Evolutionary conservation across 306 rosid genomes (phyloP), one percentile per base, ranked within the genome.

Genomic region (Quercus cerris): DNA sequence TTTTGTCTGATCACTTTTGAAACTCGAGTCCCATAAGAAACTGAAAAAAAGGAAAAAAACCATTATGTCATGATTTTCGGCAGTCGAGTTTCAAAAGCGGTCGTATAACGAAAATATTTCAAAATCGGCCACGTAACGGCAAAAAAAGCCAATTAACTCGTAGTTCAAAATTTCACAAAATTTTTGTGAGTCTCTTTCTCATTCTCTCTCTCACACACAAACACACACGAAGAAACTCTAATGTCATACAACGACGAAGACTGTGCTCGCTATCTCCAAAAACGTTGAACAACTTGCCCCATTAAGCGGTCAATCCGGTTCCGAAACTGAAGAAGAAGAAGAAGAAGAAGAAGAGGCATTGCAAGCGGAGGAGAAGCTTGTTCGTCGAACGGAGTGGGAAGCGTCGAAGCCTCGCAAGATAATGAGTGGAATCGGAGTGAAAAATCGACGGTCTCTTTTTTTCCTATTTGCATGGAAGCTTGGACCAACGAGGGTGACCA

Each of bases 401-500:
- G 56, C 73, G 68, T 44, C 17, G 80, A 82, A 12, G 30, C 68
- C 55, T 89, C 91, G 4, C 93, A 89, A 81, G 90, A 82, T 23
- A 83, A 69, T 41, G 91, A 91, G 54, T 83, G 89, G 84, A 86
- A 68, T 59, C 75, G 80, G 84, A 30, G 56, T 51, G 92, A 94
- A 54, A 77, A 54, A 77, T 79, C 19, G 93, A 91, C 18, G 94
- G 92, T 28, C 83, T 94, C 3, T 17, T 61, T 78, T 85, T 94
- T 95, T 90, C 88, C 97, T 52, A 92, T 94, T 76, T 94, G 97
- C 84, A 79, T 94, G 95, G 94, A 94, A 4, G 82, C 84, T 73
- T 92, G 97, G 97, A 88, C 94, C 81, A 38, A 46, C 54, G 64
- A 81, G 20, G 97, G 97, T 13, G 94, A 75, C 35, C 98, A 90